Base-by-base conservation (phyloP, 257 asterid species). In the Gentiana dahurica region DNA sequence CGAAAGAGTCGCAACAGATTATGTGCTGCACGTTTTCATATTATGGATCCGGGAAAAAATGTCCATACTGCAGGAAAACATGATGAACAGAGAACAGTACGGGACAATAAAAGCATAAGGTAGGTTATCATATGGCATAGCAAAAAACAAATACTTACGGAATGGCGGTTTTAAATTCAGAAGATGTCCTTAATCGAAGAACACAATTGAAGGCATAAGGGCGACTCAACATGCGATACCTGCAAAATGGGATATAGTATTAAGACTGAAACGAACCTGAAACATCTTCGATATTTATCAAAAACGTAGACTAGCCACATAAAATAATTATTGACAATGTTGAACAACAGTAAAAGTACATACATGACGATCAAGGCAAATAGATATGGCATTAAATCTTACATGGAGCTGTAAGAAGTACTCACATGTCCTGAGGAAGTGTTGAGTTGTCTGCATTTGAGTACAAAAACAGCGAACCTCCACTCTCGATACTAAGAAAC, bases 351-450 rank as follows among this genome's bases (percentile, higher is more conserved):
- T 41, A 41, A 41, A 41, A 41, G 46, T 57, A 10, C 6, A 53
- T 36, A 41, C 39, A 36, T 7, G 33, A 47, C 44, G 5, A n/a
- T 32, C 41, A 33, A 10, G n/a, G 1, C 10, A 49, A 12, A 55
- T 32, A 32, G 36, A 61, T 34, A 56, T 12, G 32, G 7, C 52
- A 51, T 41, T 3, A 57, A 34, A 56, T 51, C 57, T 38, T 48
- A 65, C 2, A 37, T 41, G 49, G 51, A 32, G 12, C 13, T 54
- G 36, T 49, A 34, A 54, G 8, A 4, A 5, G 33, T 60, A 85
- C 98, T 85, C 82, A 92, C 98, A 92, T 83, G 79, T 92, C 98
- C 73, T 92, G 98, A 65, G 98, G 98, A 67, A 92, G 98, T 47
- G 98, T 92, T 55, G 98, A 92, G 76, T 92, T 95, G 62, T 92